A percentile compares a stretch with the other conserved stretches of the same genome.
Conservation (phyloP, 345 rosid genomes). For the Rhodamnia argentea region DNA sequence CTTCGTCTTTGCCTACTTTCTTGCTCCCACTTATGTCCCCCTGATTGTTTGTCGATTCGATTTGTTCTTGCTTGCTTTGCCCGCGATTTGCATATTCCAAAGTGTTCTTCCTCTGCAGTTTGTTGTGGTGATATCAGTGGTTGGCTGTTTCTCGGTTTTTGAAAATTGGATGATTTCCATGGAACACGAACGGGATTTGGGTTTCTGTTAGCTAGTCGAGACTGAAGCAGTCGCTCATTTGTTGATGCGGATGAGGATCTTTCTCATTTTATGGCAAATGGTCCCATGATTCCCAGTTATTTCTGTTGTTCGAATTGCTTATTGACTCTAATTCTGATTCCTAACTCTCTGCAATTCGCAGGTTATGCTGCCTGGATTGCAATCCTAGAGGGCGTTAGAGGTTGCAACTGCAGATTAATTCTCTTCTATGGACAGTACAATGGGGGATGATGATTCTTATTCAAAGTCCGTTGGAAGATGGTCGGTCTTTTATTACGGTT, state of each 20-base stretch:
- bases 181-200: background rate
- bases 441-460: conserved; percentile 35
- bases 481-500: conserved; percentile 72
- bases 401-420: background rate
- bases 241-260: background rate
- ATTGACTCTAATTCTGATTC: background rate
- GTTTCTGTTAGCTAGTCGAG: background rate
- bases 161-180: background rate
- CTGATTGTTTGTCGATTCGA: background rate
- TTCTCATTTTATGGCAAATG: background rate
- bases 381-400: background rate
- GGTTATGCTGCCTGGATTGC: background rate
- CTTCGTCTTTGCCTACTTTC: background rate
- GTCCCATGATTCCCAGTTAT: background rate
- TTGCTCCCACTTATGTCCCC: background rate
- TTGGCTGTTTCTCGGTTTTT: background rate
- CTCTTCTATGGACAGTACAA: background rate
- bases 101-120: background rate
- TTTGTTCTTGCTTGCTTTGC: background rate
- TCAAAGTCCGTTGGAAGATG: conserved; percentile 56
- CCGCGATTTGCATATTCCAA: too few species aligned
- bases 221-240: background rate
- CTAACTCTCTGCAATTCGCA: background rate
- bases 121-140: background rate
- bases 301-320: background rate